phyloP scores from a whole-genome alignment of 1,284 basidiomycete genomes.

The Leccinum laetum region DNA sequence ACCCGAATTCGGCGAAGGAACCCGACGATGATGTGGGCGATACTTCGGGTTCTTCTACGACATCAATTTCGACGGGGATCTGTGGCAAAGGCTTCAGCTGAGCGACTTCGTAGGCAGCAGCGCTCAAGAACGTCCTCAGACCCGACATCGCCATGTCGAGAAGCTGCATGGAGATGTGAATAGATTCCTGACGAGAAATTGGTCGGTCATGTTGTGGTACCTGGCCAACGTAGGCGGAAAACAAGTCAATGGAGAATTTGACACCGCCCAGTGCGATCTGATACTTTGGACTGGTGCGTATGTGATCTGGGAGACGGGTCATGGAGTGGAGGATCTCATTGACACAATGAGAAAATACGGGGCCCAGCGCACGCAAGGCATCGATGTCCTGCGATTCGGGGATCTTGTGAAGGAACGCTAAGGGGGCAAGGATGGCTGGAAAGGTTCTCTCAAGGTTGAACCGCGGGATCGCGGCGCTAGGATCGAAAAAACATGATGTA shows the following conservation, averaged over 20 bases:
- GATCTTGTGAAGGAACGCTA: slow-evolving; percentile 23
- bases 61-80: slow-evolving; percentile 13
- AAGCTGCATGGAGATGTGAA: slow-evolving; percentile 21
- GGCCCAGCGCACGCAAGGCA: slow-evolving; percentile 29
- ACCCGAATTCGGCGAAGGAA: slow-evolving; percentile 8
- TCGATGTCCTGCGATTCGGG: slow-evolving; percentile 25
- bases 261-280: slow-evolving; percentile 22
- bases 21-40: slow-evolving; percentile 2
- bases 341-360: slow-evolving; percentile 24
- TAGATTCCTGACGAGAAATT: slow-evolving; percentile 13
- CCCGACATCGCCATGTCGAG: slow-evolving; percentile 28
- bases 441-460: slow-evolving; percentile 35
- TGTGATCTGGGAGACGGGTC: slow-evolving; percentile 18
- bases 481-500: slow-evolving; percentile 3
- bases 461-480: neutral
- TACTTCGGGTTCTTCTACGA: slow-evolving; percentile 4
- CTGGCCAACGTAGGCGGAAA: slow-evolving; percentile 23
- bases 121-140: slow-evolving; percentile 26
- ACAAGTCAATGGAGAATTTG: slow-evolving; percentile 24
- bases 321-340: slow-evolving; percentile 31
- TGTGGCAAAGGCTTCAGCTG: slow-evolving; percentile 31
- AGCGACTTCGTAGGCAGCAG: slow-evolving; percentile 27
- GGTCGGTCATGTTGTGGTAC: slow-evolving; percentile 11
- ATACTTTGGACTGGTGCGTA: slow-evolving; percentile 25
- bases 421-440: slow-evolving; percentile 29